Percentiles rank a stretch among this genome's conserved stretches.
phyloP scores from a whole-genome alignment of 2,329 filamentous ascomycete genomes.

The Parafenestella ontariensis region DNA sequence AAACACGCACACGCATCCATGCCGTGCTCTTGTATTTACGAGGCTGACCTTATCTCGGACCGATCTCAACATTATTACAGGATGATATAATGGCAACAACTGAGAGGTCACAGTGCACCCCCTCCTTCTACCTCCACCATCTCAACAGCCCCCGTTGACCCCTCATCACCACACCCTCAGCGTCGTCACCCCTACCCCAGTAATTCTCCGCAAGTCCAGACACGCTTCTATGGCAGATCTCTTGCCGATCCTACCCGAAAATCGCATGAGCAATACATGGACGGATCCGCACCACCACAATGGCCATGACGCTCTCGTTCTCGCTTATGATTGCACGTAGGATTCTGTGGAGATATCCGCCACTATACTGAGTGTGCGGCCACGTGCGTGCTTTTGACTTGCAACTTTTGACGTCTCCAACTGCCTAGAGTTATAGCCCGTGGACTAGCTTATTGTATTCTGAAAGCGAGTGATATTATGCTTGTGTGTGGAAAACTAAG shows the following conservation, averaged over 20 bases:
- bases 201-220: constrained; percentile 37
- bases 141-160: constrained; percentile 8
- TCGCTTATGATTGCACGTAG: background rate
- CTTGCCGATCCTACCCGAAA: constrained; percentile 30
- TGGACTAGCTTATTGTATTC: background rate
- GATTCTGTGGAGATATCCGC: background rate
- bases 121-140: background rate
- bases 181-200: constrained; percentile 5
- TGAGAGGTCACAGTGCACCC: background rate
- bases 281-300: constrained; percentile 4
- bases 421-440: background rate
- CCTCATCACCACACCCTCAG: constrained; percentile 31
- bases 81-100: background rate
- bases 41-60: background rate
- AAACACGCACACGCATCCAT: background rate
- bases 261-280: constrained; percentile 1
- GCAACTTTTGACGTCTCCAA: background rate
- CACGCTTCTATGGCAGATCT: constrained; percentile 32
- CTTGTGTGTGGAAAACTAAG: background rate
- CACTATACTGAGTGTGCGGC: background rate
- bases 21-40: background rate
- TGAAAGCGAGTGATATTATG: background rate
- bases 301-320: background rate
- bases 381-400: background rate
- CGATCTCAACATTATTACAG: background rate